phyloP scores from a whole-genome alignment of 345 rosid species.

The Aurinia saxatilis region DNA sequence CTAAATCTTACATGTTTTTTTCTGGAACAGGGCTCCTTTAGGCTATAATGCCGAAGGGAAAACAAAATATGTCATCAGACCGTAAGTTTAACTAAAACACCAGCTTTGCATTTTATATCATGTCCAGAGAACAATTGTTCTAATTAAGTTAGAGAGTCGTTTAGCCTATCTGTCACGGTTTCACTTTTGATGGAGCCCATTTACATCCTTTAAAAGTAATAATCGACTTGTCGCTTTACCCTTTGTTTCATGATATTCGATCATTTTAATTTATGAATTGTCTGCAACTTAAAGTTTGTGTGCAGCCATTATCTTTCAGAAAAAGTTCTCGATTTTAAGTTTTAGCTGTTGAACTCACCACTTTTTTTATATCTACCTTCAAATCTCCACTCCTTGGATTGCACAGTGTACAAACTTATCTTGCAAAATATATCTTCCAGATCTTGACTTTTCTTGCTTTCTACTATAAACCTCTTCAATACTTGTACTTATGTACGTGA shows the following conservation, averaged over 20 bases:
- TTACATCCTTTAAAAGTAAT: not conserved
- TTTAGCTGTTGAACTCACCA: not conserved
- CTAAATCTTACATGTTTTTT: not conserved
- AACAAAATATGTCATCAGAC: constrained; percentile 80
- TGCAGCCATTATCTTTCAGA: not conserved
- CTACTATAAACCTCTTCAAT: not conserved
- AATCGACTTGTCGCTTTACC: not conserved
- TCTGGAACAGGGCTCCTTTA: constrained; percentile 67
- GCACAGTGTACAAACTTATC: not conserved
- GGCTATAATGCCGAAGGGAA: constrained; percentile 78
- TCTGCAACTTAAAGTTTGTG: not conserved
- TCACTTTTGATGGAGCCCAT: not conserved
- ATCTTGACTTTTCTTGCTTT: not conserved
- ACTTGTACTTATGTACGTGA: not conserved
- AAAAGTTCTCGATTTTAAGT: not conserved
- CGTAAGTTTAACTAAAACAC: constrained; percentile 49
- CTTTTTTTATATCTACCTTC: not conserved
- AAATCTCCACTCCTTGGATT: not conserved
- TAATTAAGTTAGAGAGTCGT: not conserved
- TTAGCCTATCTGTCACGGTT: not conserved
- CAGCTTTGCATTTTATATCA: constrained; percentile 1
- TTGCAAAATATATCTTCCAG: not conserved
- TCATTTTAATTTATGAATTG: not conserved
- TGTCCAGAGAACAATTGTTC: not conserved
- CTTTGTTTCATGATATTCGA: not conserved